phyloP scores from a whole-genome alignment of 2,329 filamentous ascomycete genomes.

The Colletotrichum tamarilloi region DNA sequence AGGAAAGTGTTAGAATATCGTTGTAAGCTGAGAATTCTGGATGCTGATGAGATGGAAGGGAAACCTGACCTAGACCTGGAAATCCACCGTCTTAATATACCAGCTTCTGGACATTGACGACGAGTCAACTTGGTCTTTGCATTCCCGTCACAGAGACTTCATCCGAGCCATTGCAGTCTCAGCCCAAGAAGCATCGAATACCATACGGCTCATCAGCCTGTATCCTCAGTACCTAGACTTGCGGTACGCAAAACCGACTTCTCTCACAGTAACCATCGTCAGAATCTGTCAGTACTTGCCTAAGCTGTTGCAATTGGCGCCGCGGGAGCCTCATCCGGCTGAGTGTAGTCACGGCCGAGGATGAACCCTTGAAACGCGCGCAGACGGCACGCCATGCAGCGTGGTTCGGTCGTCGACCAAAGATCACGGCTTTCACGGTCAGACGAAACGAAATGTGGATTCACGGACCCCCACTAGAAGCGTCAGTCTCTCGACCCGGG shows the following conservation, averaged over 20 bases:
- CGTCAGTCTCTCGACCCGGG: neutral
- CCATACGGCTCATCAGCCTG: conserved; percentile 8
- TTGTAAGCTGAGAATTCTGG: neutral
- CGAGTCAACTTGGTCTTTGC: neutral
- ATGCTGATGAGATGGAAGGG: conserved; percentile 19
- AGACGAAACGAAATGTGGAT: conserved; percentile 30
- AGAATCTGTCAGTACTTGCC: neutral
- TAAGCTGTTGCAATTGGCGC: neutral
- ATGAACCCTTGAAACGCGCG: conserved; percentile 31
- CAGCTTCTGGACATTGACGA: neutral
- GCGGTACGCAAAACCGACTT: conserved; percentile 12
- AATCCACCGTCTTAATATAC: conserved; percentile 20
- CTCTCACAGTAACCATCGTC: neutral
- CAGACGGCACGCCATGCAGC: conserved; percentile 11
- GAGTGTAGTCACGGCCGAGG: conserved; percentile 1
- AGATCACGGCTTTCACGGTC: neutral
- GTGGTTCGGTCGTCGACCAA: conserved; percentile 9
- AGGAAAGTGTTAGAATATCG: neutral
- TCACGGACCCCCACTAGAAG: conserved; percentile 19
- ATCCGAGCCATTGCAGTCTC: conserved; percentile 13
- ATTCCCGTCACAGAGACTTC: neutral
- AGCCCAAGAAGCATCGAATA: neutral
- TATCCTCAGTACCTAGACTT: neutral
- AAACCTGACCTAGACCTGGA: neutral
- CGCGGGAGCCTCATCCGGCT: neutral